Evolutionary conservation across 1,284 basidiomycete species (phyloP).

Genomic region (Boletus hoseneyae): DNA sequence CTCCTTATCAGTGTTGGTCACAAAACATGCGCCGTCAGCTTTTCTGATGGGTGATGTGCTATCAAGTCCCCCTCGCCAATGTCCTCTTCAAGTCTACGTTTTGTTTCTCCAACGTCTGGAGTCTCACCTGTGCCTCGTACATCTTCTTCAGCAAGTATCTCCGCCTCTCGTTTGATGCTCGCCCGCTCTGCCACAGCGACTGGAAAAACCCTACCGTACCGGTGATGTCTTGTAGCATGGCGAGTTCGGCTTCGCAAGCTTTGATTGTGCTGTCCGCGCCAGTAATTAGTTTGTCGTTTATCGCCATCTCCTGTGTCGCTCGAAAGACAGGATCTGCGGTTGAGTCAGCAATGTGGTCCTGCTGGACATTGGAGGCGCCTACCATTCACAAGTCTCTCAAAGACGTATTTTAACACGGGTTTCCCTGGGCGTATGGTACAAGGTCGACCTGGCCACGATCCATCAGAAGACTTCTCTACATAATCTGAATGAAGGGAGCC

Average conservation of each 20-base stretch:
- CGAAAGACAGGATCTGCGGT: constrained; percentile 71
- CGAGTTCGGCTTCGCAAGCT: constrained; percentile 75
- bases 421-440: constrained; percentile 84
- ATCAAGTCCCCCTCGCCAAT: constrained; percentile 36
- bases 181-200: constrained; percentile 44
- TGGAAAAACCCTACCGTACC: constrained; percentile 40
- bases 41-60: no score
- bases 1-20: no score
- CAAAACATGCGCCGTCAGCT: no score
- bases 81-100: constrained; percentile 68
- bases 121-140: constrained; percentile 60
- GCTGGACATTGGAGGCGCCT: constrained; percentile 19
- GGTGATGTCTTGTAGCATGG: constrained; percentile 58
- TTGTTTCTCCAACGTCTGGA: constrained; percentile 65
- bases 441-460: constrained; percentile 63
- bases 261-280: constrained; percentile 65
- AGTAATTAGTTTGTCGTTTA: constrained; percentile 73
- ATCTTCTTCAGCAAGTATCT: constrained; percentile 77
- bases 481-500: constrained; percentile 11
- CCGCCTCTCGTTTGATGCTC: constrained; percentile 60
- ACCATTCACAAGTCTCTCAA: constrained; percentile 78
- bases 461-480: background rate
- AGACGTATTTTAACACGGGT: constrained; percentile 86
- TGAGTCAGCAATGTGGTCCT: background rate
- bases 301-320: constrained; percentile 78